Evolutionary conservation across 805 yeast species (phyloP).

Genomic region (Pichia scutulata): DNA sequence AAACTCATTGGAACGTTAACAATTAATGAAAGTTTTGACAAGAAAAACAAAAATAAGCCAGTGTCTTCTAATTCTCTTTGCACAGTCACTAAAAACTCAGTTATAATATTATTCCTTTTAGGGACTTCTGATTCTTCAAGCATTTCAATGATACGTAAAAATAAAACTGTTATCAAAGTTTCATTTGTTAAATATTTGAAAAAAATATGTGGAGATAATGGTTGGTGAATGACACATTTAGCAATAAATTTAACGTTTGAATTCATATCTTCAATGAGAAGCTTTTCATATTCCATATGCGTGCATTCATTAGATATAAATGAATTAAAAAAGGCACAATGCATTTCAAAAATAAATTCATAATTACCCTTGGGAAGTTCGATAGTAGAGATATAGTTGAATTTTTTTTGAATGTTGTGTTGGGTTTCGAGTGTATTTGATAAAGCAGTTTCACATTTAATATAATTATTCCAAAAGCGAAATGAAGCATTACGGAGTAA

Average conservation of each 20-base stretch:
- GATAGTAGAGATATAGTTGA: conserved; percentile 3
- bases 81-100: conserved; percentile 20
- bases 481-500: conserved; percentile 10
- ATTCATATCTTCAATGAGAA: not conserved
- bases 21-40: conserved; percentile 21
- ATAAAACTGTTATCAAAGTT: not conserved
- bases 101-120: conserved; percentile 18
- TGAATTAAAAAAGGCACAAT: conserved; percentile 1
- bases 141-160: conserved; percentile 17
- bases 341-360: not conserved
- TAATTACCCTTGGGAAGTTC: not conserved
- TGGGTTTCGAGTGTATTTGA: not conserved
- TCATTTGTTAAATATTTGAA: conserved; percentile 7
- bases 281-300: not conserved
- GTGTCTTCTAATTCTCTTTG: conserved; percentile 21
- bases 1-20: conserved; percentile 21
- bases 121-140: conserved; percentile 18
- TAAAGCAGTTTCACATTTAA: conserved; percentile 26
- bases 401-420: conserved; percentile 13
- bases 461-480: conserved; percentile 20
- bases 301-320: not conserved
- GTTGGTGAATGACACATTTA: conserved; percentile 1
- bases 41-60: conserved; percentile 25
- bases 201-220: not conserved
- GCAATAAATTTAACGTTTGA: conserved; percentile 5